Percentiles rank a stretch among this genome's conserved stretches.
These are phyloP conservation scores for Eucalyptus cladocalyx DNA, from an alignment of 345 rosid species.

Conservation along the genomic window DNA sequence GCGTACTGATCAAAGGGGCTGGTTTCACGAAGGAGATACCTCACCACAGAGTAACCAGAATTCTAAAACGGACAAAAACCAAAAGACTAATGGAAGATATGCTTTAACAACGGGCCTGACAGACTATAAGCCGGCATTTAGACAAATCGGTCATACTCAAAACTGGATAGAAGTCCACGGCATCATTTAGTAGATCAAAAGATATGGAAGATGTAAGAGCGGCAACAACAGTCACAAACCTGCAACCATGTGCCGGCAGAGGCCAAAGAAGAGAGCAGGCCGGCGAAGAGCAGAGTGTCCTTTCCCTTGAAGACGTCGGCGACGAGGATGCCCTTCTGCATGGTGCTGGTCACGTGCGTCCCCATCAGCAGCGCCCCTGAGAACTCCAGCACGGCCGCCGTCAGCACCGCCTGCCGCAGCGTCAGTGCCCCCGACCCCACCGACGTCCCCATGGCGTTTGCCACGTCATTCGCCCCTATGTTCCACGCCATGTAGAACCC, in stretches of 20 bases:
- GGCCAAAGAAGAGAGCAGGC: slow-evolving; percentile 75
- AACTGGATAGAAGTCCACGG: background rate
- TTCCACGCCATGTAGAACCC: slow-evolving; percentile 99
- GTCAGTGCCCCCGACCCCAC: slow-evolving; percentile 83
- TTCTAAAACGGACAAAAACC: background rate
- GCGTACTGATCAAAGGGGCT: background rate
- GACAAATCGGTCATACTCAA: background rate
- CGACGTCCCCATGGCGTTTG: slow-evolving; percentile 96
- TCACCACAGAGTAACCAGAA: background rate
- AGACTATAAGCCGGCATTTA: background rate
- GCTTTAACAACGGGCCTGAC: background rate
- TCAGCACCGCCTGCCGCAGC: slow-evolving; percentile 67
- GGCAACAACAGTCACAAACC: slow-evolving; percentile 10
- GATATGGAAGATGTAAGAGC: background rate
- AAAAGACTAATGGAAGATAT: background rate
- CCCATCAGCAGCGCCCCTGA: slow-evolving; percentile 93
- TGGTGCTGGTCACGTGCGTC: slow-evolving; percentile 80
- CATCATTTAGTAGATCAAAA: background rate
- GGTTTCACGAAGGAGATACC: background rate
- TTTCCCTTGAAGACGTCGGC: slow-evolving; percentile 80
- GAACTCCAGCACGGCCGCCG: slow-evolving; percentile 81
- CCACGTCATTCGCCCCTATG: slow-evolving; percentile 94
- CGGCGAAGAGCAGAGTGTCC: slow-evolving; percentile 64
- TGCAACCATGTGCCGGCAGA: slow-evolving; percentile 97
- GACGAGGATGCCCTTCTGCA: slow-evolving; percentile 91